Percentiles rank a stretch among this genome's conserved stretches.
Evolutionary conservation across 164 flowering plant species (phyloP).

Genomic region (Sextonia rubra): DNA sequence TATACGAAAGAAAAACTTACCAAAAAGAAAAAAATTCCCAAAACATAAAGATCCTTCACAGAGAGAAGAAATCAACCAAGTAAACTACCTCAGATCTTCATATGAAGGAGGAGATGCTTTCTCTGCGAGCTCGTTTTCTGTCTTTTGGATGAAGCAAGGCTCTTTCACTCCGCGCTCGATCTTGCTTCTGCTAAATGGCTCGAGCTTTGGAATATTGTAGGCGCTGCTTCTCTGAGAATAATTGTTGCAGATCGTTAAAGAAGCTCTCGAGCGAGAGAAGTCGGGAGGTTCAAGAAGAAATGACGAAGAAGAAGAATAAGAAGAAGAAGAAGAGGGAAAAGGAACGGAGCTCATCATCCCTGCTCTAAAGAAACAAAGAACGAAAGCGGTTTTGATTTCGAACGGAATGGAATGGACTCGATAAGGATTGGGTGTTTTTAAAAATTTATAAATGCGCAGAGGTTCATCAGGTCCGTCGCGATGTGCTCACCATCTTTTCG

Average conservation of each 20-base stretch:
- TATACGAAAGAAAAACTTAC: neutral
- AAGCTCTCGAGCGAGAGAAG: constrained; percentile 9
- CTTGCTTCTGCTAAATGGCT: constrained; percentile 67
- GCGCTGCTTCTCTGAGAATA: constrained; percentile 36
- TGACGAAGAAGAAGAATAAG: constrained; percentile 24
- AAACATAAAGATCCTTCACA: neutral
- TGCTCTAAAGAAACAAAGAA: too few relatives aligned
- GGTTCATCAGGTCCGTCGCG: too few relatives aligned
- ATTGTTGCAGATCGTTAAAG: constrained; percentile 26
- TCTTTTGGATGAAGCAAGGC: constrained; percentile 45
- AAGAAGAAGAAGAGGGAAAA: constrained; percentile 23
- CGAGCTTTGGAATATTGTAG: constrained; percentile 67
- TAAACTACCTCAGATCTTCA: neutral
- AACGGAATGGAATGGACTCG: too few relatives aligned
- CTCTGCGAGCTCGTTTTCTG: constrained; percentile 63
- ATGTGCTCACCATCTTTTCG: too few relatives aligned
- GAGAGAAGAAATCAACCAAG: neutral
- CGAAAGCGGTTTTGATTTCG: too few relatives aligned
- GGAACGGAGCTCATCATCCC: constrained; percentile 10
- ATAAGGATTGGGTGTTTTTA: too few relatives aligned
- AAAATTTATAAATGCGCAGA: too few relatives aligned
- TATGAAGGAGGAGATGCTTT: neutral
- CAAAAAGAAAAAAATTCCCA: too few relatives aligned
- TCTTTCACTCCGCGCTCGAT: constrained; percentile 34
- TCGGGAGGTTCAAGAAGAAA: constrained; percentile 16